Evolutionary conservation across 2,329 filamentous ascomycete genomes (phyloP).

Genomic region (Scytalidium lignicola): DNA sequence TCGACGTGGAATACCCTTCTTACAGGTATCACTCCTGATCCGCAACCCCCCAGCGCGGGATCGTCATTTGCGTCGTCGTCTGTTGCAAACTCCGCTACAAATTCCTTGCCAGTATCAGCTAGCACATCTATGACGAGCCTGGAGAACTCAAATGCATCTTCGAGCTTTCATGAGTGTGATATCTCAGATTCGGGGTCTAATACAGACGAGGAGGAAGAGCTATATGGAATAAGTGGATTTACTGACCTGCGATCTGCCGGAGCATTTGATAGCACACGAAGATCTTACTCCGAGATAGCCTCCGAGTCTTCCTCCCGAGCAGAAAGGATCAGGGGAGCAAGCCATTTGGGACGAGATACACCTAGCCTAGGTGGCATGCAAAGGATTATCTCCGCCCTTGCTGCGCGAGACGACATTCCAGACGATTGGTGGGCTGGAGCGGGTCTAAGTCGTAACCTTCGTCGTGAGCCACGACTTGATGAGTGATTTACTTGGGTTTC

Average conservation of each 20-base stretch:
- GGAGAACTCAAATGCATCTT: conserved; percentile 11
- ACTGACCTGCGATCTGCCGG: neutral
- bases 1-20: conserved; percentile 75
- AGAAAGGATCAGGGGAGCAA: conserved; percentile 1
- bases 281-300: conserved; percentile 23
- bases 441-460: conserved; percentile 57
- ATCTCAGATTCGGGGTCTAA: conserved; percentile 18
- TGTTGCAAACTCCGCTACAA: conserved; percentile 19
- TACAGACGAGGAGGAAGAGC: conserved; percentile 31
- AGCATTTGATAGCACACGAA: conserved; percentile 11
- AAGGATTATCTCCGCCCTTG: conserved; percentile 64
- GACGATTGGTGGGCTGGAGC: conserved; percentile 77
- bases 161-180: conserved; percentile 22
- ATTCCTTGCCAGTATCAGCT: conserved; percentile 17
- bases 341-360: neutral
- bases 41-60: conserved; percentile 70
- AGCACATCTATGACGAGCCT: conserved; percentile 24
- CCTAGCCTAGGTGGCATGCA: conserved; percentile 59
- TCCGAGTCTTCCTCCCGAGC: conserved; percentile 16
- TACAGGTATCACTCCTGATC: conserved; percentile 75
- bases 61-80: conserved; percentile 63
- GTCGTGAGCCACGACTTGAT: conserved; percentile 31
- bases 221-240: conserved; percentile 18
- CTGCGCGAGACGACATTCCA: conserved; percentile 68
- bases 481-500: neutral